Percentiles rank a stretch among this genome's conserved stretches.
Conservation (phyloP, 148 eudicot species). For the Vaccinium myrtillus region DNA sequence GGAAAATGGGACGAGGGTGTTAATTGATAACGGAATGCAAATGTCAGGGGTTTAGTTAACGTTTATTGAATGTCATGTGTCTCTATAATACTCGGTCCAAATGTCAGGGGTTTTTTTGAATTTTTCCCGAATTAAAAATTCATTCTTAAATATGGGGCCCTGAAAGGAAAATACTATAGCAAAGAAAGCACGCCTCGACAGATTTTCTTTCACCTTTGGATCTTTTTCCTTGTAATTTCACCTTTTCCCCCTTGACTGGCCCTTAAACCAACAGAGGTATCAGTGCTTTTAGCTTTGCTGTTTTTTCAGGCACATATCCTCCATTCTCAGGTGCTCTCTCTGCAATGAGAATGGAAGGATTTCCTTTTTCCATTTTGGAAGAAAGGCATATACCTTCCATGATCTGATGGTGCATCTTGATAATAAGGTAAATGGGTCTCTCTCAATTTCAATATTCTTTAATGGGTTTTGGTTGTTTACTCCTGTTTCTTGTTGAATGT, state of each 20-base stretch:
- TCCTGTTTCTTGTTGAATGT: neutral
- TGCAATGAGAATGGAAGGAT: constrained; percentile 6
- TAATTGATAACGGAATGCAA: too few relatives aligned
- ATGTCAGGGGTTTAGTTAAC: too few relatives aligned
- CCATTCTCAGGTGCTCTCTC: neutral
- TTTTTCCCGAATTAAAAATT: neutral
- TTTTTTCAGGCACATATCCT: neutral
- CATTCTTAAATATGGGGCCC: neutral
- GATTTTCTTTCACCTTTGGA: constrained; percentile 1
- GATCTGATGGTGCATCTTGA: constrained; percentile 1
- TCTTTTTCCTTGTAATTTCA: neutral
- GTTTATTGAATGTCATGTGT: too few relatives aligned
- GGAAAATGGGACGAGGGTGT: too few relatives aligned
- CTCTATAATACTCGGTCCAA: too few relatives aligned
- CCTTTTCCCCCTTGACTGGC: neutral
- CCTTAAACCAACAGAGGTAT: constrained; percentile 5
- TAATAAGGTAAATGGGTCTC: constrained; percentile 16
- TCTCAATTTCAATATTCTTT: constrained; percentile 1
- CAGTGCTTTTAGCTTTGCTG: constrained; percentile 6
- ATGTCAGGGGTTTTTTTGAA: too few relatives aligned
- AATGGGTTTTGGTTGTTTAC: constrained; percentile 2
- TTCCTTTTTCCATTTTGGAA: neutral
- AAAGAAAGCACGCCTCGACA: neutral
- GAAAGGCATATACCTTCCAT: neutral
- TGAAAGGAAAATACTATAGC: neutral